Percentiles rank a stretch among this genome's conserved stretches.
phyloP scores from a whole-genome alignment of 495 filamentous ascomycete species.

The Viridothelium virens region DNA sequence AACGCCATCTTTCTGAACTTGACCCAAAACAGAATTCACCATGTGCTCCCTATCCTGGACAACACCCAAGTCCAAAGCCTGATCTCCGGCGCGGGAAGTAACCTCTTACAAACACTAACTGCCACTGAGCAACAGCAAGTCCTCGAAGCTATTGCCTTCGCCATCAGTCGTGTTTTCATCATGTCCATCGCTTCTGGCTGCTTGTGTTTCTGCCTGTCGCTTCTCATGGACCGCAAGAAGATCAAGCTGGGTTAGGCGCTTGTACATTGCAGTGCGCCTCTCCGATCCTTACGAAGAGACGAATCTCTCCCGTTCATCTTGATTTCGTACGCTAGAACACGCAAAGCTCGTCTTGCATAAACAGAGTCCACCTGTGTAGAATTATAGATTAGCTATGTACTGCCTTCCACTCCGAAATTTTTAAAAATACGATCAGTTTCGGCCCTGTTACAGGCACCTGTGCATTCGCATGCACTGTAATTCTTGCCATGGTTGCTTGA shows the following conservation, averaged over 20 bases:
- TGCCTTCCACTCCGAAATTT: neutral
- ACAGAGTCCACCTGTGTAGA: too few relatives aligned
- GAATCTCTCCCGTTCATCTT: constrained; percentile 1
- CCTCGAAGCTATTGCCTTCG: neutral
- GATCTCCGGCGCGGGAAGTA: neutral
- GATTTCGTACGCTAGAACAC: neutral
- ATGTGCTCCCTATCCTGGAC: neutral
- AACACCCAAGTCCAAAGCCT: neutral
- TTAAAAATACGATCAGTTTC: neutral
- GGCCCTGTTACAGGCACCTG: neutral
- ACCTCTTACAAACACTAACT: neutral
- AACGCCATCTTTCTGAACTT: neutral
- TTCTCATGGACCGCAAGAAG: neutral
- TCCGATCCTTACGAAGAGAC: neutral
- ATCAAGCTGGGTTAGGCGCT: neutral
- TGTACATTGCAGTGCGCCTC: neutral
- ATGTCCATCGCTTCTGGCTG: neutral
- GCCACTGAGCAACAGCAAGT: neutral
- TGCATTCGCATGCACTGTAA: neutral
- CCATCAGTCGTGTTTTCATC: neutral
- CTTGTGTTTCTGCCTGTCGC: neutral
- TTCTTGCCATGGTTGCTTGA: neutral
- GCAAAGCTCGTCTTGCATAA: too few relatives aligned
- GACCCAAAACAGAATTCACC: neutral
- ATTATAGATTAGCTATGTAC: neutral